Base-by-base conservation (phyloP, 75 land plant genomes). In the Adiantum capillusveneris region DNA sequence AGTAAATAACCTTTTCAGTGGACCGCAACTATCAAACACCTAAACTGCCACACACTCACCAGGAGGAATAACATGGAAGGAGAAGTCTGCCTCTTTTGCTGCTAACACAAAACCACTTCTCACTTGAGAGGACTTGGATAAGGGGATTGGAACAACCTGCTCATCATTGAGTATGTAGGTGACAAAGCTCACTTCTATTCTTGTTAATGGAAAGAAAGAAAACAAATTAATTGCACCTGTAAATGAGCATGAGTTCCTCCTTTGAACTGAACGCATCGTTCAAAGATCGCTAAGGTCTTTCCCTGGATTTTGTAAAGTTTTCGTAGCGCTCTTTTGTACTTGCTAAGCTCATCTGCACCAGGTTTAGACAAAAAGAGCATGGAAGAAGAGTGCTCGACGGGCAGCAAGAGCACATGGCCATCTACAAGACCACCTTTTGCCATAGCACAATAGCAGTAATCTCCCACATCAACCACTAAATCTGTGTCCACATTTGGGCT, bases 381-480 rank as follows among this genome's bases (percentile, higher is more conserved):
- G 24, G 73, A 75, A 25, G 86, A 82, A n/a, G 54, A 55, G 63
- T 95, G 99, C 64, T 95, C 99, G 53, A 95, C 63, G 18, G 99
- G 96, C 31, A 95, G 51, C 41, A 95, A 21, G 39, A 95, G 63
- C 19, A 76, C 66, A 71, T 95, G 99, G 20, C 84, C 86, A 44
- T 68, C 59, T 54, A 90, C 82, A 43, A 95, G 80, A 45, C 88
- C 88, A 9, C 99, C 99, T 77, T 95, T 95, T 45, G 99, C 81
- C 29, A 90, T 65, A 44, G 99, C 91, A 73, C 83, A 86, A 56
- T 95, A 95, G 66, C 64, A 90, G 51, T 69, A 63, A 48, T 95
- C 96, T 31, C 99, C 92, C 18, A 95, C 57, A 29, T 84, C 84
- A 19, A 78, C 57, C 24, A 95, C 65, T 18, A 95, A 75, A 74